phyloP scores from a whole-genome alignment of 495 filamentous ascomycete genomes.

The Sabuloglossum arenarium region DNA sequence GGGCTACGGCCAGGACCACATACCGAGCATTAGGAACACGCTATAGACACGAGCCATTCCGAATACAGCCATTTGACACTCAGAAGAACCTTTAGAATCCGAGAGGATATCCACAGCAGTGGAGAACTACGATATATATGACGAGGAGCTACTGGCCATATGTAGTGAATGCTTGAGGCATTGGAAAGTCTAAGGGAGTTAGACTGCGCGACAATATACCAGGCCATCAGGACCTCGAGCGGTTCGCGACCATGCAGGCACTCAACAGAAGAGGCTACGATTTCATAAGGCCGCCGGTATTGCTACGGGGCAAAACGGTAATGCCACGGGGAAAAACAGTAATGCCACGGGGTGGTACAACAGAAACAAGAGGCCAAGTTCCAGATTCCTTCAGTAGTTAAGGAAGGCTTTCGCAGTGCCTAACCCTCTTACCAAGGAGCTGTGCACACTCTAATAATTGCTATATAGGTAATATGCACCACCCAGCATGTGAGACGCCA shows the following conservation, averaged over 20 bases:
- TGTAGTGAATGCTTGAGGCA: conserved; percentile 4
- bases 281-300: neutral
- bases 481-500: no score
- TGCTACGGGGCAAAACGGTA: neutral
- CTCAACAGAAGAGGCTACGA: neutral
- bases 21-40: neutral
- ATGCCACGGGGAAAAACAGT: neutral
- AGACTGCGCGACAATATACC: neutral
- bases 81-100: neutral
- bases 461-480: no score
- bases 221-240: conserved; percentile 9
- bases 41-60: neutral
- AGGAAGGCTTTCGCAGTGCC: no score
- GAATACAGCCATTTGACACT: neutral
- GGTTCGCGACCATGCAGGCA: conserved; percentile 5
- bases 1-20: neutral
- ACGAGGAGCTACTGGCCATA: conserved; percentile 12
- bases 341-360: neutral
- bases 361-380: no score
- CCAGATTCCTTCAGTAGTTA: no score
- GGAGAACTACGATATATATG: conserved; percentile 13
- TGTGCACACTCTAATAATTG: no score
- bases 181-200: conserved; percentile 8
- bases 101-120: neutral
- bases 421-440: no score